Evolutionary conservation across 2,329 filamentous ascomycete genomes (phyloP).

Genomic region (Periconia macrospinosa): DNA sequence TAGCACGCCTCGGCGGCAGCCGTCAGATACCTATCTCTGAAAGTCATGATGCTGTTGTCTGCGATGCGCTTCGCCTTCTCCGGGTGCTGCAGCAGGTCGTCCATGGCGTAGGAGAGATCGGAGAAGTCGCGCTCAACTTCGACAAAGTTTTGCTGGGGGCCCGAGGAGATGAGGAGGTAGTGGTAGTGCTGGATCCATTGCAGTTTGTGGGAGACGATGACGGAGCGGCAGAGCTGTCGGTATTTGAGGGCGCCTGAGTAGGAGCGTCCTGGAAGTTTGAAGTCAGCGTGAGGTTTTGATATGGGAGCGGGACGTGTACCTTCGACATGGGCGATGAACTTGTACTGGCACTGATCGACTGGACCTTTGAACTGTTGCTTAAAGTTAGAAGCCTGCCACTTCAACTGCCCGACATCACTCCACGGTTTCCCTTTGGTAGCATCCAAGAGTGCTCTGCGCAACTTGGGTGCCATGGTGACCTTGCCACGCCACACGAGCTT

Average conservation of each 20-base stretch:
- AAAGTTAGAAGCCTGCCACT: constrained; percentile 31
- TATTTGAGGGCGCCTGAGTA: constrained; percentile 60
- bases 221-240: constrained; percentile 52
- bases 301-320: constrained; percentile 32
- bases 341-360: constrained; percentile 58
- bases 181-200: constrained; percentile 41
- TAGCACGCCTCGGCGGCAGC: constrained; percentile 38
- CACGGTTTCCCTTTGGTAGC: constrained; percentile 32
- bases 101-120: constrained; percentile 30
- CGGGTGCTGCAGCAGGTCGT: constrained; percentile 34
- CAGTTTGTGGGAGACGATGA: constrained; percentile 37
- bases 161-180: constrained; percentile 31
- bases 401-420: constrained; percentile 37
- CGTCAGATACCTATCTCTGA: constrained; percentile 37
- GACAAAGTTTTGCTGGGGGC: constrained; percentile 37
- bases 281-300: constrained; percentile 13
- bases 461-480: constrained; percentile 33
- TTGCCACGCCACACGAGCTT: constrained; percentile 40
- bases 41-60: constrained; percentile 32
- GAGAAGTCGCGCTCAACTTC: constrained; percentile 40
- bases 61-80: constrained; percentile 38
- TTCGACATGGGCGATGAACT: constrained; percentile 58
- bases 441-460: constrained; percentile 31
- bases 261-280: constrained; percentile 27
- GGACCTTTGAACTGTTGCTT: constrained; percentile 51